These are phyloP conservation scores for Balansia obtecta DNA, from an alignment of 2,329 filamentous ascomycete species.

Conservation along the genomic window DNA sequence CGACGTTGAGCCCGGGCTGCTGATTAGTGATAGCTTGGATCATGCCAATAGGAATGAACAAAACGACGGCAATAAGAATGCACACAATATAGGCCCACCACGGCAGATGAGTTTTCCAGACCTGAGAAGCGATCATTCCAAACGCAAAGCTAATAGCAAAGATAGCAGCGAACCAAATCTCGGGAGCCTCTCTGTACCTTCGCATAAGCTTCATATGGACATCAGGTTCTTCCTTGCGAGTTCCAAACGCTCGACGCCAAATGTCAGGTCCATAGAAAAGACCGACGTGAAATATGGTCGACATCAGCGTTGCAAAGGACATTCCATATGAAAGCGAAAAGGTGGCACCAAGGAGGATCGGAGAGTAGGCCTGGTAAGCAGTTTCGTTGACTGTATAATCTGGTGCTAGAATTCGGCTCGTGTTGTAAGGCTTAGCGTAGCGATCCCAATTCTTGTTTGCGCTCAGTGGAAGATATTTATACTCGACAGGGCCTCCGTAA, in stretches of 20 bases:
- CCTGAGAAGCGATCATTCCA: conserved; percentile 20
- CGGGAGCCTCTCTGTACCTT: conserved; percentile 38
- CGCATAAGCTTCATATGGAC: conserved; percentile 41
- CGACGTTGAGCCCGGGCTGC: conserved; percentile 31
- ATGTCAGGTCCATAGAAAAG: conserved; percentile 41
- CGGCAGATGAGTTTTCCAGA: conserved; percentile 25
- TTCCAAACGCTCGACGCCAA: conserved; percentile 14
- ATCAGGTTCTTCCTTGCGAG: conserved; percentile 22
- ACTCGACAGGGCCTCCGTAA: conserved; percentile 34
- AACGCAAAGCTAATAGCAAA: conserved; percentile 35
- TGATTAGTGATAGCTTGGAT: conserved; percentile 33
- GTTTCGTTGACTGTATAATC: conserved; percentile 38
- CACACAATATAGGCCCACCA: conserved; percentile 28
- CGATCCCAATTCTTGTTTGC: conserved; percentile 46
- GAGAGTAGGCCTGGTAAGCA: conserved; percentile 45
- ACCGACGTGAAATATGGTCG: conserved; percentile 36
- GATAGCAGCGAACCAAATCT: conserved; percentile 41
- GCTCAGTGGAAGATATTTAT: conserved; percentile 42
- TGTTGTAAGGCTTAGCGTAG: conserved; percentile 34
- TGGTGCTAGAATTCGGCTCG: conserved; percentile 36
- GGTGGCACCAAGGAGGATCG: conserved; percentile 37
- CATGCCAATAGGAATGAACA: conserved; percentile 29
- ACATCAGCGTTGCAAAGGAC: conserved; percentile 40
- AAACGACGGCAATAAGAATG: conserved; percentile 24
- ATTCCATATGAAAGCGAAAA: conserved; percentile 42